Evolutionary conservation across 2,329 filamentous ascomycete genomes (phyloP), one percentile per base, ranked within the genome.

Genomic region (Paracamarosporium sp.): DNA sequence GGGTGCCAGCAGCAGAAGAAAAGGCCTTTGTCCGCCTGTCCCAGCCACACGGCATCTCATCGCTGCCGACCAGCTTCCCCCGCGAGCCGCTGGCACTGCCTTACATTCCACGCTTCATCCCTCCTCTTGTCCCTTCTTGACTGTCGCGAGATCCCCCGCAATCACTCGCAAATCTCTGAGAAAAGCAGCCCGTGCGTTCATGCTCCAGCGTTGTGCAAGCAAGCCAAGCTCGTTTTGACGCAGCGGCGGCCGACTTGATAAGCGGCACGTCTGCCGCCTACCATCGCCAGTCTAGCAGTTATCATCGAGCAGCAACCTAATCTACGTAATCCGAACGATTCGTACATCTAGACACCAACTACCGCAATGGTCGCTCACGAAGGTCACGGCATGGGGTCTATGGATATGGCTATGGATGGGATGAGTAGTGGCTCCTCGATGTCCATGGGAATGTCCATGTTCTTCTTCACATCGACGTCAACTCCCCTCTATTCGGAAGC

Each of bases 401-500:
- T 63, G 62, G 56, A 30, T 2, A 59, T 55, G 51, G 58, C 56
- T n/a, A 45, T 45, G 43, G 43, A 45, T 25, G 24, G 41, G 25
- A 68, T 64, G 62, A 55, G 61, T 31, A 61, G 57, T 62, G 47
- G 59, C 46, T 61, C 62, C 12, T 53, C 61, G 2, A 50, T 59
- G 20, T 59, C 61, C 41, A 66, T 71, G 33, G 61, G 61, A 48
- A 86, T 86, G 85, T 66, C 72, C 44, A 86, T 85, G 83, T 77
- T 79, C 59, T 95, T 95, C 83, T 88, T 88, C 65, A 86, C 83
- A 62, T 79, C 81, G 55, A 85, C 86, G 45, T 77, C 73, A 54
- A 91, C 88, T 1, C 82, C 88, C 3, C 82, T 92, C 44, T 92
- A 83, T 80, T 88, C 91, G 15, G 74, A 78, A 22, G 75, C 81